Evolutionary conservation across 768 basidiomycete genomes (phyloP), one percentile per base, ranked within the genome.

Genomic region (Lactarius hengduanensis): DNA sequence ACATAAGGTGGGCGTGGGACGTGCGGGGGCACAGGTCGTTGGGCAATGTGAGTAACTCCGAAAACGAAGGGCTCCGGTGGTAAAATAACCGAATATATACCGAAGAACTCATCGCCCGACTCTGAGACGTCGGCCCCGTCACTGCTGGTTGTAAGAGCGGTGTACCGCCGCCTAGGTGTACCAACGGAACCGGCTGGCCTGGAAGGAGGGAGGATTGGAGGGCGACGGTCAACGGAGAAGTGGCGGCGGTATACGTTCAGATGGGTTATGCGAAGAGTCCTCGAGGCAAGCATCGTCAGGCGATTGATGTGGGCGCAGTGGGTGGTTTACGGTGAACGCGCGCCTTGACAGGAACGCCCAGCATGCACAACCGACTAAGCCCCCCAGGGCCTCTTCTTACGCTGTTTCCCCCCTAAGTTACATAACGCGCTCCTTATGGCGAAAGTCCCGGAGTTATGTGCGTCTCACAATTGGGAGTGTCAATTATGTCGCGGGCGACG

Each of bases 21-120:
- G 62, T 77, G 72, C 0, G 71, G 34, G 16, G 91, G 91, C 7
- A 92, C 87, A 9, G 67, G 60, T 38, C 85, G 83, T 36, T 79
- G 81, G 10, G 68, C 71, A 32, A 90, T 86, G 67, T 90, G 88
- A 26, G 82, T 78, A n/a, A 86, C 83, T 20, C 88, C 89, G 72
- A 83, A 84, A 20, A 87, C 77, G 62, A 82, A 86, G 0, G 88
- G 88, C 69, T 90, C 88, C n/a, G 79, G 74, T 1, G 88, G 89
- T 11, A 90, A 77, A 58, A 91, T 86, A 43, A 90, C 74, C 45
- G 76, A 78, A 76, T 89, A 90, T 18, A 70, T 68, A 20, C 87
- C 87, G 64, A 86, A 85, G 38, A 5, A 41, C 40, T 36, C 50
- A 9, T 26, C 53, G 26, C 8, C 58, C 43, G 30, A 8, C 22